Percentiles rank a stretch among this genome's conserved stretches.
These are phyloP conservation scores for Thermothelomyces thermophilus DNA, from an alignment of 2,329 filamentous ascomycete genomes.

Conservation along the genomic window DNA sequence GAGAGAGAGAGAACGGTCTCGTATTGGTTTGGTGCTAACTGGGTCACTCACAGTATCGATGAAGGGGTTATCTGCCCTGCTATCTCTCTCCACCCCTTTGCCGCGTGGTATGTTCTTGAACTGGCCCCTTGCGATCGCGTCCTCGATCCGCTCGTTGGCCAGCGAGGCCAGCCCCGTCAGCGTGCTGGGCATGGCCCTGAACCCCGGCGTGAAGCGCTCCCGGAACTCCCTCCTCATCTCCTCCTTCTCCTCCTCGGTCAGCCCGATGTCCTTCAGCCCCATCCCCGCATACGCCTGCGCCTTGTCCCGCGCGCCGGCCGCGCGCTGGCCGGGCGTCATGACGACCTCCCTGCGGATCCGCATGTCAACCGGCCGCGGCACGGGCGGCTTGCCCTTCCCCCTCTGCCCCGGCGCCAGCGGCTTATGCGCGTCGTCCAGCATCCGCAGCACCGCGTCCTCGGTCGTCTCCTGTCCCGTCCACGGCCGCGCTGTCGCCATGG, in stretches of 20 bases:
- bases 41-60: slow-evolving; percentile 58
- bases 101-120: slow-evolving; percentile 77
- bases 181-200: slow-evolving; percentile 66
- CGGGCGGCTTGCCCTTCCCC: slow-evolving; percentile 39
- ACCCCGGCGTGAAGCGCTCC: slow-evolving; percentile 70
- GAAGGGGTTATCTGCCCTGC: slow-evolving; percentile 78
- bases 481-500: slow-evolving; percentile 58
- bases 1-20: too few species aligned
- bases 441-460: slow-evolving; percentile 72
- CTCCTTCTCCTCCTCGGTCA: slow-evolving; percentile 67
- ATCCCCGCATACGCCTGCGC: slow-evolving; percentile 46
- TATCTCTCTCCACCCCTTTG: slow-evolving; percentile 71
- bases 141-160: slow-evolving; percentile 84
- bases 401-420: slow-evolving; percentile 51
- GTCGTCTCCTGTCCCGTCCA: slow-evolving; percentile 76
- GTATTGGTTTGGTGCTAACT: too few species aligned
- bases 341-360: slow-evolving; percentile 37
- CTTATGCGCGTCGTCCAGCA: slow-evolving; percentile 75
- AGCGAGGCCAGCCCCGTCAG: slow-evolving; percentile 72
- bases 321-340: slow-evolving; percentile 40
- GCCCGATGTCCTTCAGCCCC: slow-evolving; percentile 42
- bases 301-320: slow-evolving; percentile 50
- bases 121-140: slow-evolving; percentile 85
- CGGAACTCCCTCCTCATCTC: slow-evolving; percentile 66
- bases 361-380: slow-evolving; percentile 43